Evolutionary conservation across 2,329 filamentous ascomycete species (phyloP).

Genomic region (Neofusicoccum cordaticola): DNA sequence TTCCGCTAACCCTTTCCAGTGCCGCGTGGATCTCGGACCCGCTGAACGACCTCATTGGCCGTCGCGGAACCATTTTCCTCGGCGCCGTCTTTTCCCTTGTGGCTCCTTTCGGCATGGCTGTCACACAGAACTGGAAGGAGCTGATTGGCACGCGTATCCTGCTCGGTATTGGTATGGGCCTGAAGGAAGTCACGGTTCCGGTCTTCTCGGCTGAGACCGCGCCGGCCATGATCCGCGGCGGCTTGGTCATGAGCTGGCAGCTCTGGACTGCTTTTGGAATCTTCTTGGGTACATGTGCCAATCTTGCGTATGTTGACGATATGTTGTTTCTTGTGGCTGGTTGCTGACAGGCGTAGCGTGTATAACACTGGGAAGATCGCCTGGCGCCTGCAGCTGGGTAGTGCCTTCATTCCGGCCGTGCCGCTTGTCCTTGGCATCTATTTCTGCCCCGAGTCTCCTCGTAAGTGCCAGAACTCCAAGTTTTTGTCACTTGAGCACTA

Average conservation of each 20-base stretch:
- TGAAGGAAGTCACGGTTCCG: constrained; percentile 71
- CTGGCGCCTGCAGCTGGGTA: constrained; percentile 41
- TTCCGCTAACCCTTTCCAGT: not conserved
- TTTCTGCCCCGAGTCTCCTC: constrained; percentile 27
- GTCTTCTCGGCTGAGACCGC: constrained; percentile 74
- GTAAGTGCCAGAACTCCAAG: not conserved
- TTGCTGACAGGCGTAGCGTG: constrained; percentile 21
- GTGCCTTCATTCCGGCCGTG: constrained; percentile 40
- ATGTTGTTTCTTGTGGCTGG: too few species aligned
- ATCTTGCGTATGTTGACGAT: constrained; percentile 26
- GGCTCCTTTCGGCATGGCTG: constrained; percentile 51
- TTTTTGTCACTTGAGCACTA: too few species aligned
- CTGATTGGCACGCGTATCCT: constrained; percentile 69
- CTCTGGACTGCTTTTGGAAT: constrained; percentile 46
- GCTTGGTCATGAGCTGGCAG: constrained; percentile 42
- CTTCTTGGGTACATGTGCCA: constrained; percentile 43
- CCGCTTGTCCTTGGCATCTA: constrained; percentile 37
- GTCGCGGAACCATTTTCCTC: constrained; percentile 74
- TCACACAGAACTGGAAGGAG: constrained; percentile 68
- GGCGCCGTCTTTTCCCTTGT: constrained; percentile 65
- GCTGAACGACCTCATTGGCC: constrained; percentile 67
- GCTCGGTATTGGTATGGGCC: constrained; percentile 74
- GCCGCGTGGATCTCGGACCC: constrained; percentile 74
- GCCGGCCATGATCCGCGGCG: constrained; percentile 37
- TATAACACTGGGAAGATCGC: constrained; percentile 34